Evolutionary conservation across 805 yeast genomes (phyloP), one percentile per base, ranked within the genome.

Genomic region (Torulaspora delbrueckii): DNA sequence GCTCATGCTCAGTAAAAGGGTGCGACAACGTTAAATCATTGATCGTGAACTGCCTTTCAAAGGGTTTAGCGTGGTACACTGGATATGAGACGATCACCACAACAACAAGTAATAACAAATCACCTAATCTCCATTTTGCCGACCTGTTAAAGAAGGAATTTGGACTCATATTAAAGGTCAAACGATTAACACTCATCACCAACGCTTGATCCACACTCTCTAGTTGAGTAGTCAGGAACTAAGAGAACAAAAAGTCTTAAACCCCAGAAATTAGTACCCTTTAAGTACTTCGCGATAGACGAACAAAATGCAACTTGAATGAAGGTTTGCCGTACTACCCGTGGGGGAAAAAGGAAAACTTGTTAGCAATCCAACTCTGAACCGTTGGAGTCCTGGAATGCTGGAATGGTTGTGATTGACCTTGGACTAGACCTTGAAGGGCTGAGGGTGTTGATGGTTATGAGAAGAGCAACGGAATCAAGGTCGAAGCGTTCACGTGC

Each of bases 11-110:
- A 0, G 95, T 84, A 62, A 76, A 81, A 1, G 97, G 96, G 64
- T 87, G 95, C 42, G 82, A 79, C 32, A 91, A 78, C 0, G 91
- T 77, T 34, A 81, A 62, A 67, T 91, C 96, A 59, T 81, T 80
- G 44, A 90, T 66, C 41, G 71, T 75, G 61, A 91, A 91, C 57
- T 83, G 87, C 57, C 96, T 74, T 60, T 86, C 79, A 60, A 84
- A 85, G 1, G 96, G 96, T 28, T 69, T 58, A 31, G 59, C 58
- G 24, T 57, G 50, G 36, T 65, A 63, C 8, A 67, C 63, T 5
- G 69, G 64, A n/a, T 55, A 43, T 42, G 66, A 68, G 6, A 68
- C 23, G 3, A 66, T 19, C 43, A 64, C 59, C 4, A 68, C 55
- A 1, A 64, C 34, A 1, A 66, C 63, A 14, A 69, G 48, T 2